Percentiles rank a stretch among this genome's conserved stretches.
These are phyloP conservation scores for Actinomortierella wolfii DNA, from an alignment of 371 early-diverging fungal species.

Conservation along the genomic window DNA sequence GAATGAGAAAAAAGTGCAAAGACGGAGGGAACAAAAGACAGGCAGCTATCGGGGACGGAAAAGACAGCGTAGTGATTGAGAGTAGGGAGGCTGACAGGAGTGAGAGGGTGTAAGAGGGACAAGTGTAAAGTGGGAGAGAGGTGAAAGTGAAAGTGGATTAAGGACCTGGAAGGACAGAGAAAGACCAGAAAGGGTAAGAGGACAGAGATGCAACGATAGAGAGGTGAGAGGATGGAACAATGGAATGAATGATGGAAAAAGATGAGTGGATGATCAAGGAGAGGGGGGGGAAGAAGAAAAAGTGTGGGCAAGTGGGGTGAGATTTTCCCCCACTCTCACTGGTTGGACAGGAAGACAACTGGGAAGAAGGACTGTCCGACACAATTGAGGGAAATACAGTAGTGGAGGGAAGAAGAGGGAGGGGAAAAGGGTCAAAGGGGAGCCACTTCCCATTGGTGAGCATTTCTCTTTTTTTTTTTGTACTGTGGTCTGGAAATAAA, in stretches of 20 bases:
- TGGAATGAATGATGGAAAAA: neutral
- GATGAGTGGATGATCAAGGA: neutral
- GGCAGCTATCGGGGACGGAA: neutral
- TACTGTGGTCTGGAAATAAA: too few species aligned
- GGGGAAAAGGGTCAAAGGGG: constrained; percentile 3
- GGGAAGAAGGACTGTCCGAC: constrained; percentile 1
- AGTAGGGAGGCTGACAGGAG: neutral
- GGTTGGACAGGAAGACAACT: neutral
- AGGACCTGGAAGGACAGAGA: neutral
- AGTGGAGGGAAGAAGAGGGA: neutral
- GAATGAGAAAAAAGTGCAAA: neutral
- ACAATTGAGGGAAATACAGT: neutral
- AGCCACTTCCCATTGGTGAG: neutral
- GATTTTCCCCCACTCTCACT: neutral
- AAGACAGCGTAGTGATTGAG: neutral
- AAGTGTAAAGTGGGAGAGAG: neutral
- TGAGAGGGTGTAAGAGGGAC: neutral
- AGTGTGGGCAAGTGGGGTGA: neutral
- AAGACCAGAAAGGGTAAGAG: neutral
- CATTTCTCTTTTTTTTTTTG: too few species aligned
- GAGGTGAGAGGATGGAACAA: neutral
- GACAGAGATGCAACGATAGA: neutral
- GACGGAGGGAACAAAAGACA: neutral
- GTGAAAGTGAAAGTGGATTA: neutral
- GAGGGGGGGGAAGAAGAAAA: neutral